Conservation (phyloP, 116 monocot species). For the Posidonia oceanica region DNA sequence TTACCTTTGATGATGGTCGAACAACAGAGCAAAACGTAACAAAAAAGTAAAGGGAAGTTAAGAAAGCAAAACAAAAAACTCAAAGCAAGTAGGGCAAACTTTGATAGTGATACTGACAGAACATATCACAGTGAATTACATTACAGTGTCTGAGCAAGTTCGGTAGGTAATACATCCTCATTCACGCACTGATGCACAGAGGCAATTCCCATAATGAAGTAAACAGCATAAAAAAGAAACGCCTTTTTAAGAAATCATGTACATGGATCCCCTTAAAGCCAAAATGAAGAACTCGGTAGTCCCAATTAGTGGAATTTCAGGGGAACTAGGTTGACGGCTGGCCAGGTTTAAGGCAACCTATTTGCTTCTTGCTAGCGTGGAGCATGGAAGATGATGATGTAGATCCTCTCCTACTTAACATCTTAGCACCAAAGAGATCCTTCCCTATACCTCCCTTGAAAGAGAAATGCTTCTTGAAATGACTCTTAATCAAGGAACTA, state of each 20-base stretch:
- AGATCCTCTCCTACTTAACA: constrained; percentile 26
- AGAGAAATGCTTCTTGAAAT: constrained; percentile 53
- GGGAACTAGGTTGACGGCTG: neutral
- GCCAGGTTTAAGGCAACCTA: neutral
- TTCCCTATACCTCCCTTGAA: constrained; percentile 53
- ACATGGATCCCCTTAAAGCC: neutral
- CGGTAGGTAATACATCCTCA: too few species aligned
- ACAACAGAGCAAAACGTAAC: too few species aligned
- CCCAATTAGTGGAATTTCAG: neutral
- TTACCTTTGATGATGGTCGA: too few species aligned
- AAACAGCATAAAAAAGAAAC: neutral
- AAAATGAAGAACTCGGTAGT: neutral
- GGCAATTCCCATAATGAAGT: too few species aligned
- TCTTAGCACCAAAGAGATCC: constrained; percentile 43
- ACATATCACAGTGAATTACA: too few species aligned
- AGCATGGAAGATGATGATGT: constrained; percentile 25
- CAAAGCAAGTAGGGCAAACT: too few species aligned
- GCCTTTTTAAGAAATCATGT: neutral
- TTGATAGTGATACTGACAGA: too few species aligned
- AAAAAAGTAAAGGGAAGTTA: too few species aligned
- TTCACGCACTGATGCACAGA: too few species aligned
- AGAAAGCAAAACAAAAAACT: too few species aligned
- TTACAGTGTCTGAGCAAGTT: too few species aligned
- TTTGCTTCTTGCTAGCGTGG: constrained; percentile 2
- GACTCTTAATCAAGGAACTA: constrained; percentile 24